Evolutionary conservation across 2,329 filamentous ascomycete species (phyloP), one percentile per base, ranked within the genome.

Genomic region (Penicillium sp.): DNA sequence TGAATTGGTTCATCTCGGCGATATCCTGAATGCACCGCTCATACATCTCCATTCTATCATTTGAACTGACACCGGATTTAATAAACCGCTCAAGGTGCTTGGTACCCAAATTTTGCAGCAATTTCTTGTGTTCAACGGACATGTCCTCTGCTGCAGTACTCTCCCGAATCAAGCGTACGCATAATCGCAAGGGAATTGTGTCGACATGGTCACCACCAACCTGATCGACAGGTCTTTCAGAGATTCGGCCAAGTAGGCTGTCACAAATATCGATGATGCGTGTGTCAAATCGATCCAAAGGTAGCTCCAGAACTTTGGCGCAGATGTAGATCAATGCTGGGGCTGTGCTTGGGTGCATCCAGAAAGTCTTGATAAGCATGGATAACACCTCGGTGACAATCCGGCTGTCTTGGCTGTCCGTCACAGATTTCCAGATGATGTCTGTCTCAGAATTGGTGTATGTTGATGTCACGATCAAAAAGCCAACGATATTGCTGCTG

Each of bases 401-500:
- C 55, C 92, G 85, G 4, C 90, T 88, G 71, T 98, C 92, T 67
- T 93, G 91, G 58, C 89, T 92, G 24, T 87, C 86, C 6, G 85
- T 88, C 50, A 96, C 86, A 0, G 90, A 90, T 58, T 88, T 85
- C 93, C 93, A 98, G 59, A 97, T 84, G 16, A 85, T 82, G 68
- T 96, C 89, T 1, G 90, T 90, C 68, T 96, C 89, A 21, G 82
- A 75, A 33, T 86, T 74, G 0, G 83, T 85, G 73, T 93, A 96
- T 14, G 86, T 88, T 53, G 82, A 82, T 0, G 90, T 95, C 14
- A 95, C 89, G 22, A 91, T 84, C 51, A 98, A 80, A 68, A 98
- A 98, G 1, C 90, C 90, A 48, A 97, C 81, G 52, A 98, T 90
- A 61, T 96, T 96, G 41, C 84, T 82, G 67, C 90, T 90, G 63